Evolutionary conservation across 108 stramenopile genomes (phyloP), one percentile per base, ranked within the genome.

Genomic region (Phaeodactylum tricornutum): DNA sequence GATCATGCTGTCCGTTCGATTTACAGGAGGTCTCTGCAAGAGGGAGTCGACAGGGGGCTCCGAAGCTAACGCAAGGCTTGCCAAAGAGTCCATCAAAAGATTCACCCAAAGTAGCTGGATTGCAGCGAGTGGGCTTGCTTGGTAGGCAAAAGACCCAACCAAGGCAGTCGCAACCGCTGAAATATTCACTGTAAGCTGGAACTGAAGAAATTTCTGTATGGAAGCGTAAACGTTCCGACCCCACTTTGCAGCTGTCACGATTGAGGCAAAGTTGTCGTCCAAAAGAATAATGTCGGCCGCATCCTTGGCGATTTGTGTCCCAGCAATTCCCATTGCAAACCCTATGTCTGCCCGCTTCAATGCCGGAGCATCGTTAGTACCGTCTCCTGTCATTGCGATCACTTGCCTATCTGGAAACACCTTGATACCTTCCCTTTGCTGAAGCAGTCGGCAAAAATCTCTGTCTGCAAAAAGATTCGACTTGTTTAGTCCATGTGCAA

Each of bases 101-200:
- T 98, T 97, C 37, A 98, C 92, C 95, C 96, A 98, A 9, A 98
- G 67, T 66, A 98, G 75, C 67, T 95, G 94, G 57, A 96, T 93
- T 4, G 96, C 95, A 37, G 91, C 93, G 36, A 97, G 58, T 23
- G 98, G 96, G 47, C 88, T 87, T 33, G 72, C 75, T 55, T 83
- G 85, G 34, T 76, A 87, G 8, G 66, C 56, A 60, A 93, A 72
- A 6, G 92, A 82, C 22, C 93, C 97, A 37, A 87, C 72, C 39
- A 98, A 59, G 14, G 95, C 94, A 32, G 90, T 74, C 16, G 81
- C 46, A 6, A 97, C 88, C 25, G 98, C 98, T 19, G 82, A 66
- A 55, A 98, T 75, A 64, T 95, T 98, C 25, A 98, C 93, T 6
- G 97, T 96, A 22, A 98, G 81, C 72, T 98, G 97, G 66, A 98